Evolutionary conservation across 1,284 basidiomycete genomes (phyloP), one percentile per base, ranked within the genome.

Genomic region (Caloboletus inedulis): DNA sequence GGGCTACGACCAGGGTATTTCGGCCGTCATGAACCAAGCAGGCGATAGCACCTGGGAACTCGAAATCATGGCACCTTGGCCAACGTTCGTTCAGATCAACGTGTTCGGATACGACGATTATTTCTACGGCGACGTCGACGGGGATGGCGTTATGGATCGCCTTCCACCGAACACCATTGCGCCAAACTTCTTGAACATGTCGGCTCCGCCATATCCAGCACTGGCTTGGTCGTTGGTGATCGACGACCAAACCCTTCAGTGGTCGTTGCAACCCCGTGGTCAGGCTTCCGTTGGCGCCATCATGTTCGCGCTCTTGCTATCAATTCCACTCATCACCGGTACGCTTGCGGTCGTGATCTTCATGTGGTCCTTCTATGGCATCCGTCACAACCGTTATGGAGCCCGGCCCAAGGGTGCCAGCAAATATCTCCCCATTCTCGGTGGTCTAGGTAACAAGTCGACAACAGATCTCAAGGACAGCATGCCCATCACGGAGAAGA

Each of bases 351-450:
- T 92, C 33, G 69, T 86, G 49, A 72, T 92, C 72, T 96, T 96
- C 81, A 90, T 93, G 82, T 93, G 89, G 86, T 87, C 89, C 12
- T 96, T 96, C 80, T 96, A 96, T 67, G 90, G 91, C 21, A 95
- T 96, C 76, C 92, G 83, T 69, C 87, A 93, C 76, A 96, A 96
- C 74, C 87, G 87, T 70, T 95, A 86, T 74, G 92, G 92, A 75
- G 81, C 87, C 60, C 85, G 89, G 72, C 67, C 62, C 56, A 87
- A 87, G 69, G 75, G 76, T 57, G 74, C 84, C 66, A 78, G 79
- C 67, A 81, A 79, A 70, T 89, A 91, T 69, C 82, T 91, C 75
- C 89, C 88, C 23, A 90, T 91, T 61, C 72, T 91, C 31, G 85
- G 85, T 33, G 69, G 73, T 6, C 63, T 87, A 2, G 77, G 79